Percentiles rank a stretch among this genome's conserved stretches.
Evolutionary conservation across 2,329 filamentous ascomycete genomes (phyloP).

Genomic region (Hyphodiscus sp.): DNA sequence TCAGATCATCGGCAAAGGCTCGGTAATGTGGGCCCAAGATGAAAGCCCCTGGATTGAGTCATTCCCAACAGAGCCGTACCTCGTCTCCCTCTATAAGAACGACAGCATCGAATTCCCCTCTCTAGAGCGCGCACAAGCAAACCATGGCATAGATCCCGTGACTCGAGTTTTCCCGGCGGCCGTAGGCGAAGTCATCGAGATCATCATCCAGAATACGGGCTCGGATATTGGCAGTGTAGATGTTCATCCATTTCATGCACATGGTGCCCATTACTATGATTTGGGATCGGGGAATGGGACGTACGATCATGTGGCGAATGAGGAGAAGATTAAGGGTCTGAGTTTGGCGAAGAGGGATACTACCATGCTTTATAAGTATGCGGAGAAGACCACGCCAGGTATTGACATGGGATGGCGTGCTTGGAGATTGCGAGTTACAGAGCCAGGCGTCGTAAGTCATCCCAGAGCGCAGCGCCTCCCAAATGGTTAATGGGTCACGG

Average conservation of each 20-base stretch:
- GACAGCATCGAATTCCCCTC: constrained; percentile 31
- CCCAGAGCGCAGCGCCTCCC: too few species aligned
- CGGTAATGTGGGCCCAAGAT: constrained; percentile 22
- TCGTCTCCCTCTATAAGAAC: constrained; percentile 37
- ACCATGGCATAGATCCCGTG: constrained; percentile 35
- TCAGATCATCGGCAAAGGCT: constrained; percentile 2
- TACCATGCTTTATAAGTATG: constrained; percentile 40
- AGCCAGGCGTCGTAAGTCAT: constrained; percentile 31
- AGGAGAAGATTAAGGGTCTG: constrained; percentile 27
- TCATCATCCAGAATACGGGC: constrained; percentile 33
- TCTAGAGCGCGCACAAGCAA: constrained; percentile 33
- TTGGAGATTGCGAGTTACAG: constrained; percentile 40
- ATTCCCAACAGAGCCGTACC: constrained; percentile 32
- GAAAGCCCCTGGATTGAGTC: constrained; percentile 29
- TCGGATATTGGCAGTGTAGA: constrained; percentile 31
- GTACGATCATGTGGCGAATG: constrained; percentile 34
- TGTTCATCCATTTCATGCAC: constrained; percentile 39
- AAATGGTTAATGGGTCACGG: too few species aligned
- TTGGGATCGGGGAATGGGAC: constrained; percentile 36
- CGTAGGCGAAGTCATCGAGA: constrained; percentile 37
- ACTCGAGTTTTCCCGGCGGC: constrained; percentile 33
- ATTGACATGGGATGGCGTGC: constrained; percentile 39
- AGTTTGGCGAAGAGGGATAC: constrained; percentile 26
- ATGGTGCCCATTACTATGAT: constrained; percentile 37
- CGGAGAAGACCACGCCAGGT: constrained; percentile 26